Evolutionary conservation across 371 early-diverging fungal species (phyloP), one percentile per base, ranked within the genome.

Genomic region (Mortierella sp.): DNA sequence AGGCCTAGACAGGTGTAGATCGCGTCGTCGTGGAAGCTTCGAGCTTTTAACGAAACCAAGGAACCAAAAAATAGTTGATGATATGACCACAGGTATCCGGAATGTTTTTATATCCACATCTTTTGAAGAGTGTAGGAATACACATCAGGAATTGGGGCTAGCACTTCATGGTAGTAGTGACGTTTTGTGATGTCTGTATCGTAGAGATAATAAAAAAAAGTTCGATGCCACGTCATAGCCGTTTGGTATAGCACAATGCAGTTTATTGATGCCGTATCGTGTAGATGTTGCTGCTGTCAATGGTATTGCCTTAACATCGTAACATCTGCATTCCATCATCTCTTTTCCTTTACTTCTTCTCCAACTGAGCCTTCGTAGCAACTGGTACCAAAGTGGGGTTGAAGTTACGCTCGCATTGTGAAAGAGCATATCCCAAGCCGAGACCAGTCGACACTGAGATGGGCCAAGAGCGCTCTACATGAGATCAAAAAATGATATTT

Each of bases 401-500:
- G 70, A 85, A 85, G 67, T 70, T 77, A 49, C 75, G 73, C 86
- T 95, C 92, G 76, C 96, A 95, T 64, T 97, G 95, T 53, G 95
- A 93, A 75, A 94, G 92, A 37, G 97, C 93, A 29, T 93, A 89
- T 64, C 97, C 97, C 45, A 95, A 88, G 42, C 95, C 96, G 73
- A 94, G 92, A 45, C 97, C 96, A 37, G 95, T 94, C 31, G 93
- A 87, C 67, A 95, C 87, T 55, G 95, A 92, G 76, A 97, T 94
- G 45, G 97, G 97, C 96, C 96, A 96, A 57, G 87, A 89, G 75
- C 94, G 91, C 86, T 93, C 94, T 95, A 84, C 23, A 49, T 49
- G 54, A n/a, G n/a, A n/a, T n/a, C n/a, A 45, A 29, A 17, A 45
- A 37, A 43, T 10, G 43, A 23, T 51, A 55, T 19, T 49, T 13